Base-by-base conservation (phyloP, 371 early-diverging fungal species). In the Choanephora cucurbitarum region DNA sequence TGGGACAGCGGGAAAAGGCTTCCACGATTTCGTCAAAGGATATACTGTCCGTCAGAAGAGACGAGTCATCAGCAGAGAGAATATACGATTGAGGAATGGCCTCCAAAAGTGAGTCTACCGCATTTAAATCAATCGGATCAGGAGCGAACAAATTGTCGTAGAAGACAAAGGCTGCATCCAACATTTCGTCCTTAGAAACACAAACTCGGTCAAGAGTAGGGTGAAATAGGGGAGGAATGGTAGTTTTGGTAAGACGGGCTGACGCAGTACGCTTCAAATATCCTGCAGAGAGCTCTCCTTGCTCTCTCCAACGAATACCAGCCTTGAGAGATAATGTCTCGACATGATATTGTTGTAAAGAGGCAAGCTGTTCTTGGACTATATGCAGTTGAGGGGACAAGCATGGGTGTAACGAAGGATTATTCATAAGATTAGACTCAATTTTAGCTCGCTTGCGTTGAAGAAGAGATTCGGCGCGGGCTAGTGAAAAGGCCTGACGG, bases 61-160 rank as follows among this genome's bases (percentile, higher is more conserved):
- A 9, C 2, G 9, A 14, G 37, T 37, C 13, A 37, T 3, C 2
- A 2, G 14, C 9, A 37, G 9, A 37, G 3, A 14, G 14, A 13
- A 9, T 11, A 14, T 3, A 18, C 2, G 44, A 37, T 37, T 21
- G 24, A 9, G 43, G 52, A 4, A 51, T 11, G 6, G 19, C 8
- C 24, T 24, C 31, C 5, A 51, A 44, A 11, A 51, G 32, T 11
- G 17, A 3, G n/a, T 46, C 47, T 52, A 44, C 7, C 5, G 41
- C 40, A 19, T n/a, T 2, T 23, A 13, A 31, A 24, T 58, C 40
- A 17, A 52, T 48, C 14, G 39, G 24, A 8, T 58, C 58, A 28
- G 52, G 58, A 14, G 52, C 22, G 47, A 52, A 58, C n/a, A 58
- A 17, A 18, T 37, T 8, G 11, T 22, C 14, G 33, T 52, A 58